Conservation (phyloP, 1,139 yeast species). For the Hemisphaericaspora xylofermentans region DNA sequence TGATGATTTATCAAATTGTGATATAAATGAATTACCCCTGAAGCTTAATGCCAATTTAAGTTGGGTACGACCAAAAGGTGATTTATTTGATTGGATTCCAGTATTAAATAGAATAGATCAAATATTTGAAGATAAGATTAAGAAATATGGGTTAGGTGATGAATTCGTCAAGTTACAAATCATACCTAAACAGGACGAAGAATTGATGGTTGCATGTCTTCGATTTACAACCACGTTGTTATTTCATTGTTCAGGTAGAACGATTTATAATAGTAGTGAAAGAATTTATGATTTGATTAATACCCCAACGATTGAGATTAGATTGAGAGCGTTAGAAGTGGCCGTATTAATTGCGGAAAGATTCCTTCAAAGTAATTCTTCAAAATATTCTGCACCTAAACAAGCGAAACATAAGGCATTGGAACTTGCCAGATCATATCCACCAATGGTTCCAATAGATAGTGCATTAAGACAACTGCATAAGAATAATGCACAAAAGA, state of each 20-base stretch:
- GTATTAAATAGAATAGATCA: conserved; percentile 75
- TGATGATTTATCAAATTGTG: conserved; percentile 30
- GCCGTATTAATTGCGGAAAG: conserved; percentile 61
- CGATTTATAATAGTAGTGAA: conserved; percentile 66
- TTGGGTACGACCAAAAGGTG: conserved; percentile 74
- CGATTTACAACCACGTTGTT: conserved; percentile 63
- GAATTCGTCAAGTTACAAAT: conserved; percentile 47
- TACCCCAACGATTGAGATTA: conserved; percentile 58
- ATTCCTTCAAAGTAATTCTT: conserved; percentile 43
- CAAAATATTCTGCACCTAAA: conserved; percentile 44
- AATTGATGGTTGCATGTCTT: conserved; percentile 51
- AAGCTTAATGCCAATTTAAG: conserved; percentile 27
- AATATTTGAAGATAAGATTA: conserved; percentile 54
- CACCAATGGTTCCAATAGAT: conserved; percentile 48
- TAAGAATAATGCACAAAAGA: conserved; percentile 14
- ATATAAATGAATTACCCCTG: conserved; percentile 31
- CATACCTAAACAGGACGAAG: conserved; percentile 47
- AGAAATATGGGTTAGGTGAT: conserved; percentile 53
- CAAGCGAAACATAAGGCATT: conserved; percentile 45
- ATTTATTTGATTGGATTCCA: conserved; percentile 74
- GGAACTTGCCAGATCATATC: conserved; percentile 54
- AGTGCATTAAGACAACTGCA: conserved; percentile 23
- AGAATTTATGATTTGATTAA: conserved; percentile 60
- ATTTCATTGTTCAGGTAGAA: conserved; percentile 68
- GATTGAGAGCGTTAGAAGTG: conserved; percentile 64